These are phyloP conservation scores for Fusarium citri DNA, from an alignment of 2,329 filamentous ascomycete species.

Conservation along the genomic window DNA sequence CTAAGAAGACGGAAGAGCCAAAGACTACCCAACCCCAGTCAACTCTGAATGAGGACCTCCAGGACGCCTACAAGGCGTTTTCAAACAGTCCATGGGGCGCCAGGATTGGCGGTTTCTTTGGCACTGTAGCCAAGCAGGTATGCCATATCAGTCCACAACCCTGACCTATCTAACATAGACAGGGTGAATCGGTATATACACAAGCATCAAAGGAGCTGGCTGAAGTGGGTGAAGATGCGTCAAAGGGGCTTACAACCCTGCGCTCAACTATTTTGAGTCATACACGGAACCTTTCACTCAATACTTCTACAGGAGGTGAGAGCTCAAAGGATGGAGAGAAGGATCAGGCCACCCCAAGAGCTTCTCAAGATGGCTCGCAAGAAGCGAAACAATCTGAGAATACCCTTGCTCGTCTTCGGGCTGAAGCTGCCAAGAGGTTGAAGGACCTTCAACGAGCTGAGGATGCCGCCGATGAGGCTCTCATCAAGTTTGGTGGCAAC, in stretches of 20 bases:
- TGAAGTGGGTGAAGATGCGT: conserved; percentile 82
- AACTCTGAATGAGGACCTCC: conserved; percentile 86
- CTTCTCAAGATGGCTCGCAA: conserved; percentile 54
- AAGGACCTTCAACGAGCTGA: conserved; percentile 93
- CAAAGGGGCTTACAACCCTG: conserved; percentile 80
- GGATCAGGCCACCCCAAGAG: conserved; percentile 61
- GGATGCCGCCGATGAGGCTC: conserved; percentile 94
- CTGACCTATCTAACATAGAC: conserved; percentile 31
- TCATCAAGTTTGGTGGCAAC: conserved; percentile 90
- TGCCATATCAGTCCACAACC: conserved; percentile 37
- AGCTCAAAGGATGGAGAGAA: conserved; percentile 50
- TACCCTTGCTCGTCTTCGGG: conserved; percentile 80
- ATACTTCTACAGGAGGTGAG: conserved; percentile 52
- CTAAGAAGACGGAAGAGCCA: conserved; percentile 61
- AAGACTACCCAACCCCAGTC: conserved; percentile 58
- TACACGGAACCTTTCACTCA: conserved; percentile 79
- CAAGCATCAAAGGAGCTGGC: conserved; percentile 88
- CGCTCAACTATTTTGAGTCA: conserved; percentile 75
- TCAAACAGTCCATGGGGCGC: conserved; percentile 92
- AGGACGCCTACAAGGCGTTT: conserved; percentile 95
- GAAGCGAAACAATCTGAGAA: conserved; percentile 64
- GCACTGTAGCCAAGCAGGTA: conserved; percentile 93
- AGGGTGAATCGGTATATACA: conserved; percentile 86
- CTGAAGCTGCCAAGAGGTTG: conserved; percentile 83
- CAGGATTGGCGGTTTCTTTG: conserved; percentile 87